Conservation (phyloP, 495 filamentous ascomycete genomes). For the Aspergillus incahuasiensis region DNA sequence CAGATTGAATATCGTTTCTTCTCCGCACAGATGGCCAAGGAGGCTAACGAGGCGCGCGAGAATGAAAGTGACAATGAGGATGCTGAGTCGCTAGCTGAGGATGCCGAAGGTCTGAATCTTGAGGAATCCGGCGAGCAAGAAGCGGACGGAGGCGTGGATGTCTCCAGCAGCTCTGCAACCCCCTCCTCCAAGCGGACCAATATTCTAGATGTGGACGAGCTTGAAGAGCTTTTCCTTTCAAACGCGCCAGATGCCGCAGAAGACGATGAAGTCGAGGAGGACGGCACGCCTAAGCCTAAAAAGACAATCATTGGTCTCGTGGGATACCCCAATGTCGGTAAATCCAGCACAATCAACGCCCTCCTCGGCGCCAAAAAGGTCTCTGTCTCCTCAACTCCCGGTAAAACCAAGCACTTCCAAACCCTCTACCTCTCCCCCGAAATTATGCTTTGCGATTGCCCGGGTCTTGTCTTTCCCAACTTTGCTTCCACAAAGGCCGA, state of each 20-base stretch:
- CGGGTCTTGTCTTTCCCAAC: slow-evolving; percentile 97
- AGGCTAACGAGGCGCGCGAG: slow-evolving; percentile 68
- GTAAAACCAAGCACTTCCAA: slow-evolving; percentile 99
- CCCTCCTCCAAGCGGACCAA: slow-evolving; percentile 52
- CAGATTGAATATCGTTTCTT: slow-evolving; percentile 91
- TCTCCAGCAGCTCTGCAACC: slow-evolving; percentile 16
- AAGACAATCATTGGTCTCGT: slow-evolving; percentile 91
- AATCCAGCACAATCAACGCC: slow-evolving; percentile 98
- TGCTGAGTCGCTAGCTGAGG: slow-evolving; percentile 33
- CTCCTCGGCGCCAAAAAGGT: slow-evolving; percentile 98
- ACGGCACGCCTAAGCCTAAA: slow-evolving; percentile 30
- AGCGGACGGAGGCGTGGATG: slow-evolving; percentile 20
- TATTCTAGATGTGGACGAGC: slow-evolving; percentile 86
- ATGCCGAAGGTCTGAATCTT: slow-evolving; percentile 35
- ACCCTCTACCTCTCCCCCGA: slow-evolving; percentile 88
- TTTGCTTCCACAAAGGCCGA: slow-evolving; percentile 97
- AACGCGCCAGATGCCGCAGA: slow-evolving; percentile 55
- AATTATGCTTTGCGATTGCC: slow-evolving; percentile 95
- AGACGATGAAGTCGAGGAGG: slow-evolving; percentile 30
- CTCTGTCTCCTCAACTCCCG: slow-evolving; percentile 93
- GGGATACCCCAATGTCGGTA: slow-evolving; percentile 98
- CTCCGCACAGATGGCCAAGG: slow-evolving; percentile 86
- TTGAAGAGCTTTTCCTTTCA: slow-evolving; percentile 82
- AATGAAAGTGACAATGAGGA: slow-evolving; percentile 41
- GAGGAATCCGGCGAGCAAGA: slow-evolving; percentile 20